Evolutionary conservation across 1,284 basidiomycete species (phyloP), one percentile per base, ranked within the genome.

Genomic region (Sporisorium scitamineum): DNA sequence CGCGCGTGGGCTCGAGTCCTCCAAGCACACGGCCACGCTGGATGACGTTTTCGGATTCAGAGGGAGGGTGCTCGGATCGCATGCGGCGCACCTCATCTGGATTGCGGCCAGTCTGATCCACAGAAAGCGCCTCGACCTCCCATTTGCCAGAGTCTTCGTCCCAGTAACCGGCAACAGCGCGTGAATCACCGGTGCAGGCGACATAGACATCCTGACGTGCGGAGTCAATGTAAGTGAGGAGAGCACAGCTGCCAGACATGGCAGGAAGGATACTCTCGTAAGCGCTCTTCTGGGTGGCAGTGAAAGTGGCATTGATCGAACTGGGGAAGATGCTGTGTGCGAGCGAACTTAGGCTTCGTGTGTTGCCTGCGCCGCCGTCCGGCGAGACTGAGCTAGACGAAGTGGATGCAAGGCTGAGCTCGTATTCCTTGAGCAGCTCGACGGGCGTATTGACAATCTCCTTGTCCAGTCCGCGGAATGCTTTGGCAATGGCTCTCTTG

Each of bases 41-140:
- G 80, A 99, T 92, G 41, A 98, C 95, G 48, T 90, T 89, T 62
- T 91, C 89, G 32, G 90, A 89, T 86, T 99, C 95, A 29, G 91
- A 90, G 44, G 88, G 83, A 2, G 85, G 85, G 48, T 99, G 97
- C 86, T 99, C 95, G 5, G 90, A 90, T 78, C 90, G 91, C 76
- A 99, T 90, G 64, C 97, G 69, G 50, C 78, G 80, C n/a, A 88
- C 86, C 86, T 99, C 96, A 62, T 90, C 91, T 13, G 90, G 91
- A 84, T 96, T 98, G 68, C 93, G 90, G 29, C 94, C 96, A 11
- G 95, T 98, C 88, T 98, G 95, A 85, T 99, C 97, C 83, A 97
- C 93, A 37, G 90, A 93, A 66, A 99, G 88, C 22, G 94, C 93
- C 84, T 97, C 95, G 22, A 95, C 92, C 58, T 91, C 90, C 95